These are phyloP conservation scores for Neofusicoccum sp. DNA, from an alignment of 2,329 filamentous ascomycete genomes.

Conservation along the genomic window DNA sequence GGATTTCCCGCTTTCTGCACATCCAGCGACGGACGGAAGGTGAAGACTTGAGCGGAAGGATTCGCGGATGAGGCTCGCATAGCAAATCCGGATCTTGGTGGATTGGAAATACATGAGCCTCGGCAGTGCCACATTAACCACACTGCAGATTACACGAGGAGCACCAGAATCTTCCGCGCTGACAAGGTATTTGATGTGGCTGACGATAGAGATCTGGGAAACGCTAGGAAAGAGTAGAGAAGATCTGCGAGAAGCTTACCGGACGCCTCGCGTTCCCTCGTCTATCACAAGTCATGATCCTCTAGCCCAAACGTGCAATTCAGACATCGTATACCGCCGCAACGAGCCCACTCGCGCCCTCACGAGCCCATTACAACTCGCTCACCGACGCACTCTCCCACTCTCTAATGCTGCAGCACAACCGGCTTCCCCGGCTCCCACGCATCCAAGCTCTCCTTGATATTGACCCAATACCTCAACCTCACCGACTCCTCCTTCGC, in stretches of 20 bases:
- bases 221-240: background rate
- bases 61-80: background rate
- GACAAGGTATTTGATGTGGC: background rate
- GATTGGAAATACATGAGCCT: background rate
- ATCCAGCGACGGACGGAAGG: background rate
- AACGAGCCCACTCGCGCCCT: too few relatives aligned
- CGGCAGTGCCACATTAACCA: too few relatives aligned
- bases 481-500: constrained; percentile 74
- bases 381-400: background rate
- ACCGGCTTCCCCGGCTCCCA: constrained; percentile 80
- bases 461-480: constrained; percentile 88
- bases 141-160: background rate
- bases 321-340: too few relatives aligned
- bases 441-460: constrained; percentile 74
- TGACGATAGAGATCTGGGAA: background rate
- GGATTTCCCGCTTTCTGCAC: background rate
- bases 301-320: too few relatives aligned
- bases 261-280: background rate
- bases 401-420: constrained; percentile 54
- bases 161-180: background rate
- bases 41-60: background rate
- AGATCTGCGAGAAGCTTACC: background rate
- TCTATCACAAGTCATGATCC: too few relatives aligned
- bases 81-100: background rate
- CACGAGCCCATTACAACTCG: background rate